Conservation (phyloP, 257 asterid genomes). For the Fraxinus excelsior region DNA sequence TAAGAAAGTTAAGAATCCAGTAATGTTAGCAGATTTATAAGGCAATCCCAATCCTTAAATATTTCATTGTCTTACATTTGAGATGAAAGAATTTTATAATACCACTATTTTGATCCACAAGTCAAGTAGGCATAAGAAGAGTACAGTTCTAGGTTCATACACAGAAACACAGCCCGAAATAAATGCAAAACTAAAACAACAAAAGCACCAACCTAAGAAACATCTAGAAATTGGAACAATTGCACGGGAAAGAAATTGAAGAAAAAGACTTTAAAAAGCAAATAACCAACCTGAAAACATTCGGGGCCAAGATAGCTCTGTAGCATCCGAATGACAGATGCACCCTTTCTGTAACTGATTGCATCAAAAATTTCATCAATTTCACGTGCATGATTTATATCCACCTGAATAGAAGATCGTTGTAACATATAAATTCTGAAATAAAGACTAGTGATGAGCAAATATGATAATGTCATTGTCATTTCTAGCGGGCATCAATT, state of each 20-base stretch:
- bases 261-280: constrained; percentile 7
- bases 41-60: background rate
- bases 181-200: constrained; percentile 1
- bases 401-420: constrained; percentile 67
- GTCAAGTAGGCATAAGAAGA: background rate
- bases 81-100: background rate
- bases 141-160: background rate
- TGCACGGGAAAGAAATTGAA: background rate
- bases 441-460: background rate
- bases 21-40: background rate
- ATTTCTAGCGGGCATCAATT: background rate
- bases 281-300: constrained; percentile 69
- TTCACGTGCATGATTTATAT: constrained; percentile 81
- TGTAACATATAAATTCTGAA: constrained; percentile 21
- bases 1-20: background rate
- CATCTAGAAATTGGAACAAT: background rate
- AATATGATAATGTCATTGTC: background rate
- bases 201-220: background rate
- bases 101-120: background rate
- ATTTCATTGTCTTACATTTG: background rate
- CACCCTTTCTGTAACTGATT: constrained; percentile 94
- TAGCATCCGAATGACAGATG: constrained; percentile 91
- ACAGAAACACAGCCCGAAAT: constrained; percentile 7
- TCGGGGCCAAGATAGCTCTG: constrained; percentile 94
- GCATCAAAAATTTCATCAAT: constrained; percentile 97